These are phyloP conservation scores for Proliferodiscus dingleyae DNA, from an alignment of 2,329 filamentous ascomycete species.

Conservation along the genomic window DNA sequence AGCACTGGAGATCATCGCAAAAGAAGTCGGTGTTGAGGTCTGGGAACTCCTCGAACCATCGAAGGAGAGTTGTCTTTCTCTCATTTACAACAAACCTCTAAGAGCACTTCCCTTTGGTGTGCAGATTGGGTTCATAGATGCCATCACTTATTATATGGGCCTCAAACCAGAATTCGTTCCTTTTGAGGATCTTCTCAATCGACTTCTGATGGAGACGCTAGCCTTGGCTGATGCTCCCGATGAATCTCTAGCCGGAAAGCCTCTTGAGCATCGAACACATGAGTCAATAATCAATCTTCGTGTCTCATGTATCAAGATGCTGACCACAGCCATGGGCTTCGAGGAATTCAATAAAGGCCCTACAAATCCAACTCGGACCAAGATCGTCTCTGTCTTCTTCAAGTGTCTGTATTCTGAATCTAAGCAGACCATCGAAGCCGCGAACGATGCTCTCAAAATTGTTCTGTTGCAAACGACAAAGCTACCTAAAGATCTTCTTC, in stretches of 20 bases:
- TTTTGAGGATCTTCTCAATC: slow-evolving; percentile 87
- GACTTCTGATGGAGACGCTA: slow-evolving; percentile 87
- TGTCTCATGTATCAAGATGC: slow-evolving; percentile 86
- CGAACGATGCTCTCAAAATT: slow-evolving; percentile 82
- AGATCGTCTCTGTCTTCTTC: slow-evolving; percentile 94
- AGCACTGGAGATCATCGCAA: slow-evolving; percentile 75
- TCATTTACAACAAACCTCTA: slow-evolving; percentile 93
- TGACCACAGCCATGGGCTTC: slow-evolving; percentile 90
- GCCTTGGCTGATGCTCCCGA: slow-evolving; percentile 93
- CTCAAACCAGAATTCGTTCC: slow-evolving; percentile 84
- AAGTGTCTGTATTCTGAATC: slow-evolving; percentile 94
- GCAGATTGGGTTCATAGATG: slow-evolving; percentile 97
- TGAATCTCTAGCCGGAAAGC: slow-evolving; percentile 86
- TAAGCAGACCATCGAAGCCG: slow-evolving; percentile 85
- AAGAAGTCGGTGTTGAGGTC: slow-evolving; percentile 70
- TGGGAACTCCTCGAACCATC: slow-evolving; percentile 86
- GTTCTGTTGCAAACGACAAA: slow-evolving; percentile 87
- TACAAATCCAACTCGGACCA: slow-evolving; percentile 59
- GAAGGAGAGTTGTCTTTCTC: slow-evolving; percentile 81
- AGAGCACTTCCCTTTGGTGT: slow-evolving; percentile 88
- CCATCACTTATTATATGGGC: slow-evolving; percentile 89
- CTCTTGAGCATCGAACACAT: slow-evolving; percentile 89
- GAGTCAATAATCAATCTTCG: slow-evolving; percentile 88
- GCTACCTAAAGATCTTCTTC: slow-evolving; percentile 88
- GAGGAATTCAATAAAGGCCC: slow-evolving; percentile 80